Conservation (phyloP, 768 basidiomycete genomes). For the Amanita fuliginea region DNA sequence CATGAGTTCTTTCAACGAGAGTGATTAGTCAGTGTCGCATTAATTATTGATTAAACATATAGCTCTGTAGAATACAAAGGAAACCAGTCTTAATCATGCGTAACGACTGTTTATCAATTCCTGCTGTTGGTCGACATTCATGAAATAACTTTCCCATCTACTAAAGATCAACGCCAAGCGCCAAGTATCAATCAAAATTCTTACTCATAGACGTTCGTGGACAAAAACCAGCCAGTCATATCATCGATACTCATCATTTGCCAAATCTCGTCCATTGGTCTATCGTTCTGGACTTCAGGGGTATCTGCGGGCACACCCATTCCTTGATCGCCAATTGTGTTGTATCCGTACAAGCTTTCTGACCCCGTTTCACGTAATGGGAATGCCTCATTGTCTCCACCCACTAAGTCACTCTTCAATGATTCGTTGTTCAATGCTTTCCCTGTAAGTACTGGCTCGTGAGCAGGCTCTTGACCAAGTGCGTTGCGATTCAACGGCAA, state of each 20-base stretch:
- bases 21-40: no score
- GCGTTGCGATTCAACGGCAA: constrained; percentile 50
- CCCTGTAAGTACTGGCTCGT: no score
- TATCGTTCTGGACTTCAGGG: constrained; percentile 7
- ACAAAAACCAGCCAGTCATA: constrained; percentile 46
- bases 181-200: constrained; percentile 6
- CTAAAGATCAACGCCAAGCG: constrained; percentile 15
- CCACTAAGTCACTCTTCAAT: no score
- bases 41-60: no score
- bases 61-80: no score
- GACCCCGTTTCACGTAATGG: no score
- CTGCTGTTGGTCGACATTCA: constrained; percentile 3
- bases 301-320: not conserved
- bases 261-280: constrained; percentile 12
- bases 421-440: no score
- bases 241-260: constrained; percentile 34
- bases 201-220: constrained; percentile 33
- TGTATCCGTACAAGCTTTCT: no score
- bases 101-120: no score
- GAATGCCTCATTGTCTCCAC: no score
- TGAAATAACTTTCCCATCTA: constrained; percentile 28
- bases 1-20: no score
- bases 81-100: not conserved
- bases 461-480: constrained; percentile 21
- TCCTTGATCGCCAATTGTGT: no score